These are phyloP conservation scores for Debaryomyces nepalensis DNA, from an alignment of 1,139 yeast species.

Conservation along the genomic window DNA sequence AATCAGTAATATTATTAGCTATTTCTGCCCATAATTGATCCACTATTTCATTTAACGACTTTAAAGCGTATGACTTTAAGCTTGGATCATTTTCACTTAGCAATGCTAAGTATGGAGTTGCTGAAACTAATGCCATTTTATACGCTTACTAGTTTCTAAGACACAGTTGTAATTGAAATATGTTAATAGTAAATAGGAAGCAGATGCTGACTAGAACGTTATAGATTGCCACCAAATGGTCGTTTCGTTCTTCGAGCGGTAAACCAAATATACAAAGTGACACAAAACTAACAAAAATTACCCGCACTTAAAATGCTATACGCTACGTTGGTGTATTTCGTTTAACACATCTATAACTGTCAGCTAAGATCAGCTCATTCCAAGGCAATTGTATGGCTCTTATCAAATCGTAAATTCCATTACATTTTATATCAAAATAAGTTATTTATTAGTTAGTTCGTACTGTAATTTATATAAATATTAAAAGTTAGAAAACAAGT, in stretches of 20 bases:
- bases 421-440: no score
- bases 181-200: conserved; percentile 1
- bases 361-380: no score
- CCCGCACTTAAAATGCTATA: conserved; percentile 1
- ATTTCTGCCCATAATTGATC: conserved; percentile 98
- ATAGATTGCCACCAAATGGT: conserved; percentile 16
- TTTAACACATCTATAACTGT: no score
- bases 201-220: conserved; percentile 1
- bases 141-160: conserved; percentile 4
- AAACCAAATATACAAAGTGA: conserved; percentile 8
- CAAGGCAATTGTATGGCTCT: no score
- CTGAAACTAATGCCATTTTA: conserved; percentile 68
- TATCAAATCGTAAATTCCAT: no score
- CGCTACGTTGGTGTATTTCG: background rate
- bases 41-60: conserved; percentile 78
- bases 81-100: conserved; percentile 78
- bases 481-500: background rate
- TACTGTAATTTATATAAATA: background rate
- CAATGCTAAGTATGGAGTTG: conserved; percentile 89
- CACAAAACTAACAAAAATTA: conserved; percentile 13
- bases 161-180: conserved; percentile 4
- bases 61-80: conserved; percentile 83
- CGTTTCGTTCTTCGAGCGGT: conserved; percentile 7
- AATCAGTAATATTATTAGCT: conserved; percentile 85
- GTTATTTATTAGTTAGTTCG: conserved; percentile 3